Base-by-base conservation (phyloP, 2,329 filamentous ascomycete genomes). In the Penicillium hesseltinei region DNA sequence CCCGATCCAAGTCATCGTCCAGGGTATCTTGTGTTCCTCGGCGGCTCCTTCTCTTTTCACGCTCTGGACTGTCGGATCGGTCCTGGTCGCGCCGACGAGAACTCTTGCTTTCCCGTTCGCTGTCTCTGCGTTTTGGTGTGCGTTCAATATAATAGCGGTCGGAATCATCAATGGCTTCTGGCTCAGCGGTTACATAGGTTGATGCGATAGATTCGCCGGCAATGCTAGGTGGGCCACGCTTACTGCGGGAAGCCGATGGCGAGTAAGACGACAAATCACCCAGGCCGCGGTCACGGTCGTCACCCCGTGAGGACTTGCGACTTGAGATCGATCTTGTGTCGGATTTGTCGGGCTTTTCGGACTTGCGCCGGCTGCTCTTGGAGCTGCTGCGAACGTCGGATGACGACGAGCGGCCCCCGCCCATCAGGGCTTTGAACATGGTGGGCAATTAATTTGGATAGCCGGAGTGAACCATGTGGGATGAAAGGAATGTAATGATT, bases 281-380 rank as follows among this genome's bases (percentile, higher is more conserved):
- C 62, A 75, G 64, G 56, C 71, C 74, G 54, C 74, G 72, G 56
- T 75, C 75, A 74, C 76, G 76, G 72, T 78, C 76, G 73, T 79
- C 77, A 76, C 73, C 73, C 71, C 75, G 74, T 71, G 76, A 67
- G 55, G 75, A 72, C 66, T 74, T 77, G 63, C 70, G 73, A 59
- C 70, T 72, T 45, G 70, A 68, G 54, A 69, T 68, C 21, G 71
- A 74, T 62, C 71, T 73, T 38, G 71, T 71, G 56, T 71, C 64
- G 31, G 68, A 62, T 62, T 43, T 57, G 21, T 57, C 54, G 36
- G 69, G 70, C 49, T n/a, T 54, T 42, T 54, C 52, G 5, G 44
- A 54, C 31, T 66, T 71, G 66, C 70, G 72, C 56, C 70, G 72
- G 59, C 66, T 66, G 40, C 63, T 65, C 50, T 70, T 73, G 25